Percentiles rank a stretch among this genome's conserved stretches.
These are phyloP conservation scores for Fusarium marasasianum DNA, from an alignment of 2,329 filamentous ascomycete species.

Conservation along the genomic window DNA sequence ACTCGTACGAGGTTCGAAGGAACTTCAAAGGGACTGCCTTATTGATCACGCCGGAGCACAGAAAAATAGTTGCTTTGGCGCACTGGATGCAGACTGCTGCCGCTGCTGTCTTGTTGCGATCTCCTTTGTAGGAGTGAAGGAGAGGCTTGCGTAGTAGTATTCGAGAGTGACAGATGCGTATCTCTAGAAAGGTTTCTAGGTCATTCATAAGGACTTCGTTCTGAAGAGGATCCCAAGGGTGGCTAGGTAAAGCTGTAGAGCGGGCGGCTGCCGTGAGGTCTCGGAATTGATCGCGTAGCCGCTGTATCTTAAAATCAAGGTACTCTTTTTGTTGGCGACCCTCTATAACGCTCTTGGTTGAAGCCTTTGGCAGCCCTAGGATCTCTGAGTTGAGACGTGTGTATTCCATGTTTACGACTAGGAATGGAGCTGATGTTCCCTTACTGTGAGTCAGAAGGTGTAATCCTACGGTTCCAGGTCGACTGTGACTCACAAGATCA, in stretches of 20 bases:
- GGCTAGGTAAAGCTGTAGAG: fast-evolving
- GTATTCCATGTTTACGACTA: neutral
- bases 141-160: neutral
- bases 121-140: neutral
- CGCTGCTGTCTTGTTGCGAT: neutral
- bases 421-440: neutral
- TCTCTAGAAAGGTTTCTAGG: neutral
- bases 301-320: neutral
- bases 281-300: neutral
- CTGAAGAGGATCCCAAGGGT: neutral
- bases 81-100: neutral
- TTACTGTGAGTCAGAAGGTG: neutral
- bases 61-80: neutral
- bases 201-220: neutral
- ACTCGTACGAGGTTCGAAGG: neutral
- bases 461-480: fast-evolving
- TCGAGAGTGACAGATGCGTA: neutral
- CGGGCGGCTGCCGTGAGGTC: neutral
- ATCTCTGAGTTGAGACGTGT: neutral
- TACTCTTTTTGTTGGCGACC: neutral
- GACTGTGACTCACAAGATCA: neutral
- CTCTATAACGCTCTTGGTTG: neutral
- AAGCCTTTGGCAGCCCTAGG: neutral
- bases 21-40: neutral
- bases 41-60: neutral